phyloP scores from a whole-genome alignment of 495 filamentous ascomycete genomes.

The Hyaloscypha hepaticicola region DNA sequence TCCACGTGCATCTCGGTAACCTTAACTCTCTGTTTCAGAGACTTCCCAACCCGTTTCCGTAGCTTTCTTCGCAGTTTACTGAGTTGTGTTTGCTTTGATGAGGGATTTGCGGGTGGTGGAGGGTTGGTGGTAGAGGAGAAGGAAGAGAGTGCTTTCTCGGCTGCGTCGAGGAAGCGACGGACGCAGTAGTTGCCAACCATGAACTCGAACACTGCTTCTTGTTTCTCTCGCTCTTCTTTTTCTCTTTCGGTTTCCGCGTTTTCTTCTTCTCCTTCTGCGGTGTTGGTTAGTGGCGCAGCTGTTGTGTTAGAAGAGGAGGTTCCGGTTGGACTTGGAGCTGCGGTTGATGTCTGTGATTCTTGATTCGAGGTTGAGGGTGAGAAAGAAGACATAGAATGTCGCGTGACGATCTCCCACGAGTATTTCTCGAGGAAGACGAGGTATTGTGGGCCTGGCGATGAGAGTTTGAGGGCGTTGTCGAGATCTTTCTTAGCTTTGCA shows the following conservation, averaged over 20 bases:
- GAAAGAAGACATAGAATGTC: constrained; percentile 1
- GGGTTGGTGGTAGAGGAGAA: not conserved
- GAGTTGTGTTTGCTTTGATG: not conserved
- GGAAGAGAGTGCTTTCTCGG: not conserved
- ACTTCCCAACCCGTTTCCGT: not conserved
- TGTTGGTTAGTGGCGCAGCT: not conserved
- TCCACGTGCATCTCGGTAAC: not conserved
- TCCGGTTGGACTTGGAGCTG: not conserved
- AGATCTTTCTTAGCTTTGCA: not conserved
- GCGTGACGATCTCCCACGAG: constrained; percentile 11
- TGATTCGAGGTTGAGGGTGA: not conserved
- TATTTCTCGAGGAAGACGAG: constrained; percentile 22
- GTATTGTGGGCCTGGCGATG: constrained; percentile 11
- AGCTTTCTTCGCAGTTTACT: not conserved
- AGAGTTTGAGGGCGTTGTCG: not conserved
- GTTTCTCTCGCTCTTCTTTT: not conserved
- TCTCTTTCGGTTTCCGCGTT: not conserved
- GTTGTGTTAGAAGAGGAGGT: not conserved
- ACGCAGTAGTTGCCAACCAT: constrained; percentile 23
- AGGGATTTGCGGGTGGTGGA: not conserved
- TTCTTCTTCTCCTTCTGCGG: not conserved
- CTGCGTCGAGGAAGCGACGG: constrained; percentile 7
- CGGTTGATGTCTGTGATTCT: not conserved
- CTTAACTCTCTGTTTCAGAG: not conserved
- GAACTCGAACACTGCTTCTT: constrained; percentile 8